phyloP scores from a whole-genome alignment of 768 basidiomycete genomes.

The Polyporus arcularius region DNA sequence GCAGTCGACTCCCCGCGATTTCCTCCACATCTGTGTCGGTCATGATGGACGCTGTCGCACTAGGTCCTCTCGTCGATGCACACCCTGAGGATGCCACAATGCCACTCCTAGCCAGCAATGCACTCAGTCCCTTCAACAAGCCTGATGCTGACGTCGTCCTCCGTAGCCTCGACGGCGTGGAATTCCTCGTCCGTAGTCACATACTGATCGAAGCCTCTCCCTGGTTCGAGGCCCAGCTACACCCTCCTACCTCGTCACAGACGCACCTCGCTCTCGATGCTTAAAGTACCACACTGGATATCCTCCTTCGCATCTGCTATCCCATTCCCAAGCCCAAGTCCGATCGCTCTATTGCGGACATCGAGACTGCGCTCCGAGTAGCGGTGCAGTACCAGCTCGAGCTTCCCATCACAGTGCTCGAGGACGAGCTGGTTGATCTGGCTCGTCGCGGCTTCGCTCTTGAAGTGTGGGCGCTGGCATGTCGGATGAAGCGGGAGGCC shows the following conservation, averaged over 20 bases:
- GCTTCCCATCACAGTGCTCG: background rate
- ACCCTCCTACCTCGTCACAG: background rate
- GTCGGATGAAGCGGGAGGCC: conserved; percentile 26
- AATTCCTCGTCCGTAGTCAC: conserved; percentile 1
- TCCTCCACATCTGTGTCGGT: too few relatives aligned
- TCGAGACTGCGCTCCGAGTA: conserved; percentile 1
- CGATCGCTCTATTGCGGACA: background rate
- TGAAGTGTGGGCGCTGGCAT: conserved; percentile 33
- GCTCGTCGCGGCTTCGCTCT: conserved; percentile 14
- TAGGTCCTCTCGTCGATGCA: too few relatives aligned
- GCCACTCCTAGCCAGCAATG: too few relatives aligned
- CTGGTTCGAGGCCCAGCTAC: background rate
- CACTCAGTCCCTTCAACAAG: conserved; percentile 1
- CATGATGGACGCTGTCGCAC: too few relatives aligned
- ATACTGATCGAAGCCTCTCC: conserved; percentile 6
- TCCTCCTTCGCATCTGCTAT: conserved; percentile 11
- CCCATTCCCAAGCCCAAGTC: conserved; percentile 4
- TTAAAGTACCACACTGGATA: conserved; percentile 4
- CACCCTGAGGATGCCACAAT: too few relatives aligned
- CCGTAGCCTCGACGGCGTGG: background rate
- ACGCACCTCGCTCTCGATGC: background rate
- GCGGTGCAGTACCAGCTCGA: conserved; percentile 15
- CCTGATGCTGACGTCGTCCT: background rate
- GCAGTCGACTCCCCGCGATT: too few relatives aligned
- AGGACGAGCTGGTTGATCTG: background rate